These are phyloP conservation scores for Pharus latifolius DNA, from an alignment of 176 grass and related monocot species.

Conservation along the genomic window DNA sequence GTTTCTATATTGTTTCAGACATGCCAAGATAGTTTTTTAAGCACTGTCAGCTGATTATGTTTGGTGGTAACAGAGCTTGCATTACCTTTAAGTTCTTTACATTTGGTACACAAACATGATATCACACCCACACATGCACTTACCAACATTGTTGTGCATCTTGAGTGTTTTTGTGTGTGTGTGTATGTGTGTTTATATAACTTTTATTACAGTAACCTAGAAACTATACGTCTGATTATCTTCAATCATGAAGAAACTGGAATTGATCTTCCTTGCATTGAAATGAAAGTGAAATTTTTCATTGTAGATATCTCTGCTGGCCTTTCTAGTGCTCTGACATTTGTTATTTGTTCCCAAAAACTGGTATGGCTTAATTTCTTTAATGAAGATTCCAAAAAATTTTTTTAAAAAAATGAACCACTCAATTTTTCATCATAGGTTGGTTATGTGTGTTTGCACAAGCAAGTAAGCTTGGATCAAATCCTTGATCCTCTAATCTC, in stretches of 20 bases:
- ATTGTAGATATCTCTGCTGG: background rate
- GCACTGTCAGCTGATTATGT: background rate
- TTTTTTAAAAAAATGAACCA: background rate
- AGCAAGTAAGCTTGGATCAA: slow-evolving; percentile 1
- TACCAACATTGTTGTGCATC: too few relatives aligned
- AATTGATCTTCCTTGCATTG: slow-evolving; percentile 3
- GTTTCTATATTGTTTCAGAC: slow-evolving; percentile 18
- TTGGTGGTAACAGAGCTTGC: background rate
- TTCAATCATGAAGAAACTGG: background rate
- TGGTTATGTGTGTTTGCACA: background rate
- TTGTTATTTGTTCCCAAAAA: background rate
- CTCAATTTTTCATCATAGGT: too few relatives aligned
- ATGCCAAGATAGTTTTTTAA: background rate
- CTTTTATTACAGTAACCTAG: too few relatives aligned
- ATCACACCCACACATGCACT: too few relatives aligned
- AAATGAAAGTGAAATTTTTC: slow-evolving; percentile 1
- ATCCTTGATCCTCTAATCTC: slow-evolving; percentile 11
- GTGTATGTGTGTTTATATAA: too few relatives aligned
- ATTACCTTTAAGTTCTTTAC: too few relatives aligned
- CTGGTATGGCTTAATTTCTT: background rate
- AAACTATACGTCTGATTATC: background rate
- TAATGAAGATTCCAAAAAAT: background rate
- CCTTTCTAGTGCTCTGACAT: background rate
- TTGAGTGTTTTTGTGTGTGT: too few relatives aligned
- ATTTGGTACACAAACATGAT: too few relatives aligned